These are phyloP conservation scores for Quercus berberidifolia DNA, from an alignment of 306 rosid genomes.

Conservation along the genomic window DNA sequence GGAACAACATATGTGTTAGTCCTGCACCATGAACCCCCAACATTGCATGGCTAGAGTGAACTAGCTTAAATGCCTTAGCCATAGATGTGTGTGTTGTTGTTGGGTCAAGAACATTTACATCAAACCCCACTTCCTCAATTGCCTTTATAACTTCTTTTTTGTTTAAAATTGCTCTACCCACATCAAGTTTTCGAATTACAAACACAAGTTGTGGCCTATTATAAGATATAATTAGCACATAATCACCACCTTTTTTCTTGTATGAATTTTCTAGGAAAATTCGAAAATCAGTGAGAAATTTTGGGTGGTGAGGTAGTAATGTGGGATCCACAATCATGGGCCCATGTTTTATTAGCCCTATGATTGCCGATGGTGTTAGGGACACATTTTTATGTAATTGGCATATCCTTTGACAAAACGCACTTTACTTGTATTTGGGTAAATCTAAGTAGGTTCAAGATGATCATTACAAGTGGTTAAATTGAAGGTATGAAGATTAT, in stretches of 20 bases:
- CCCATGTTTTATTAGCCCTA: conserved; percentile 50
- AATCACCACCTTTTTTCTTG: background rate
- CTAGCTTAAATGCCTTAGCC: background rate
- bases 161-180: conserved; percentile 27
- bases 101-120: conserved; percentile 31
- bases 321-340: conserved; percentile 28
- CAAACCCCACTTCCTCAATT: conserved; percentile 33
- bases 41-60: conserved; percentile 35
- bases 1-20: conserved; percentile 40
- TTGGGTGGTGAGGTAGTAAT: conserved; percentile 21
- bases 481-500: too few species aligned
- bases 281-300: conserved; percentile 29
- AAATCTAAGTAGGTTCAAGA: too few species aligned
- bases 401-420: too few species aligned
- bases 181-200: background rate
- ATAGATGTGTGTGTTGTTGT: conserved; percentile 6
- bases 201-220: conserved; percentile 16
- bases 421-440: too few species aligned
- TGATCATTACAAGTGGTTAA: too few species aligned
- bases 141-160: conserved; percentile 7
- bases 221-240: background rate
- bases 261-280: conserved; percentile 19
- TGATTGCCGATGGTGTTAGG: conserved; percentile 14
- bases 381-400: too few species aligned
- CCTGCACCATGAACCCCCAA: conserved; percentile 59